Evolutionary conservation across 2,329 filamentous ascomycete species (phyloP).

Genomic region (Cercospora janseana): DNA sequence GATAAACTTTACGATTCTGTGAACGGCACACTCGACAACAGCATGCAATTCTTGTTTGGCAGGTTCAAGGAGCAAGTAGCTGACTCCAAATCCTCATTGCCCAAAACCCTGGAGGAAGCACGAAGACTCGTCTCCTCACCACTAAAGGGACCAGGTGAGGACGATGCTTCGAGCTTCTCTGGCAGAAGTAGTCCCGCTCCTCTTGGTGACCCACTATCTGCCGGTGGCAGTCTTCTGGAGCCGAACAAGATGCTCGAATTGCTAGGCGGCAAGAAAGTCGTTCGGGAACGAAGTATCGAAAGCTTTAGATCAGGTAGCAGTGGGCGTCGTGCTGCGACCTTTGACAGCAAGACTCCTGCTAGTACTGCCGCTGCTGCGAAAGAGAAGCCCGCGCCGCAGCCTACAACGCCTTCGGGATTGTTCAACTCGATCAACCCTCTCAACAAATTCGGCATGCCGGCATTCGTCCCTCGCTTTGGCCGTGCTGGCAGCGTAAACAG

Average conservation of each 20-base stretch:
- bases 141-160: constrained; percentile 36
- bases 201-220: constrained; percentile 33
- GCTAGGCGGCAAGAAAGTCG: constrained; percentile 62
- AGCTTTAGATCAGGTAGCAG: constrained; percentile 65
- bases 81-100: constrained; percentile 57
- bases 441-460: constrained; percentile 38
- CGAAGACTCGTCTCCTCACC: constrained; percentile 78
- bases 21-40: constrained; percentile 83
- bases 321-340: constrained; percentile 41
- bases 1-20: constrained; percentile 93
- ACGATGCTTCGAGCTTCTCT: constrained; percentile 38
- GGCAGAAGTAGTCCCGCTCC: constrained; percentile 35
- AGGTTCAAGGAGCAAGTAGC: constrained; percentile 70
- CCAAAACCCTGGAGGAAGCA: constrained; percentile 90
- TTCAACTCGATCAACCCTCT: constrained; percentile 39
- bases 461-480: constrained; percentile 37
- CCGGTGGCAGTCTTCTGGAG: constrained; percentile 36
- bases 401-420: constrained; percentile 26
- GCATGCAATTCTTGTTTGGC: constrained; percentile 89
- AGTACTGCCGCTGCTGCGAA: constrained; percentile 24
- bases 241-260: constrained; percentile 70
- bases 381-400: constrained; percentile 16
- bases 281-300: constrained; percentile 73
- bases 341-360: constrained; percentile 28
- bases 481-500: constrained; percentile 30